These are phyloP conservation scores for Phytophthora foliorum DNA, from an alignment of 352 stramenopile genomes.

Conservation along the genomic window DNA sequence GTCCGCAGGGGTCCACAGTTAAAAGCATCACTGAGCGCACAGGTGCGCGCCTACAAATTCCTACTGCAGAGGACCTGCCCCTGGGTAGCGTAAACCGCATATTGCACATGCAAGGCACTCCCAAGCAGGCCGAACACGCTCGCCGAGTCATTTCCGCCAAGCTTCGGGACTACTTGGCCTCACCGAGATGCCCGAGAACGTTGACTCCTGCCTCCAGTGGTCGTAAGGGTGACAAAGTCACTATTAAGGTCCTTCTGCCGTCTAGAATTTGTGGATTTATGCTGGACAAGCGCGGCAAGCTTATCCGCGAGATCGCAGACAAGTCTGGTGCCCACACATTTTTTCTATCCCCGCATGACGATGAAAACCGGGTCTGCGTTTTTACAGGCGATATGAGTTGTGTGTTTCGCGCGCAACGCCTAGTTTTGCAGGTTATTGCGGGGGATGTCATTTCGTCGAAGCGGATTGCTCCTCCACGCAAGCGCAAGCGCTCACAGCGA, in stretches of 20 bases:
- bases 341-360: slow-evolving; percentile 49
- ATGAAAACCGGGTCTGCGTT: slow-evolving; percentile 61
- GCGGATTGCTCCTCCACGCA: slow-evolving; percentile 36
- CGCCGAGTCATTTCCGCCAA: slow-evolving; percentile 39
- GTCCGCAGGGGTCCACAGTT: slow-evolving; percentile 46
- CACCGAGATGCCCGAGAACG: slow-evolving; percentile 13
- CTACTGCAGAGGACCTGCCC: slow-evolving; percentile 56
- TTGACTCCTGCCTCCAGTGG: slow-evolving; percentile 26
- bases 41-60: slow-evolving; percentile 68
- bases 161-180: slow-evolving; percentile 54
- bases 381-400: slow-evolving; percentile 60
- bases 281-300: slow-evolving; percentile 52
- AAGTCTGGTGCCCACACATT: slow-evolving; percentile 61
- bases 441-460: slow-evolving; percentile 66
- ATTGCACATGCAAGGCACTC: slow-evolving; percentile 68
- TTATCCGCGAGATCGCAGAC: slow-evolving; percentile 66
- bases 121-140: slow-evolving; percentile 57
- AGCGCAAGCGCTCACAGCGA: slow-evolving; percentile 46
- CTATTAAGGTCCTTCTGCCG: slow-evolving; percentile 61
- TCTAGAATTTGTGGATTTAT: slow-evolving; percentile 56
- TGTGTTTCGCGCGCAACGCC: slow-evolving; percentile 61
- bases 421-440: slow-evolving; percentile 71
- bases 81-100: slow-evolving; percentile 71
- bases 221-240: slow-evolving; percentile 58
- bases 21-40: slow-evolving; percentile 56